Evolutionary conservation across 2,329 filamentous ascomycete species (phyloP).

Genomic region (Aureobasidium leucospermi): DNA sequence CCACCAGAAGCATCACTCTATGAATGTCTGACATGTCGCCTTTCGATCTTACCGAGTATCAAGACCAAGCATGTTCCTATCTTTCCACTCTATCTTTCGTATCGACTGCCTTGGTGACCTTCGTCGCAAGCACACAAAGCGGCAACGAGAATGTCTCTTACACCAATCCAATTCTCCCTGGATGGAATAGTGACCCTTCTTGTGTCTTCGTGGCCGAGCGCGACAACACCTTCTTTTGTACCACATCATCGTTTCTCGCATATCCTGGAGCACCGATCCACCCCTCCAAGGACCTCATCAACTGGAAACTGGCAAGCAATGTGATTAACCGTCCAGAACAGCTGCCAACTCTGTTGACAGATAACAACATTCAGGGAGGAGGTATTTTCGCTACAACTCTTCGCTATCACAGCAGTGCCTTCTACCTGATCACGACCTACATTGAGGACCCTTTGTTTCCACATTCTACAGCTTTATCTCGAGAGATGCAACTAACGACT

Average conservation of each 20-base stretch:
- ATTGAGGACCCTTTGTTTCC: constrained; percentile 5
- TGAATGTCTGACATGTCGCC: too few relatives aligned
- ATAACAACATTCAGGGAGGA: constrained; percentile 28
- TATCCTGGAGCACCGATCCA: constrained; percentile 42
- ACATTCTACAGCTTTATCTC: constrained; percentile 40
- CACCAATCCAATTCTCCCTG: constrained; percentile 41
- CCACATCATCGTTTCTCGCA: constrained; percentile 37
- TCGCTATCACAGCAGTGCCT: constrained; percentile 32
- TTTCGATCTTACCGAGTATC: too few relatives aligned
- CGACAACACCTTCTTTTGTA: constrained; percentile 38
- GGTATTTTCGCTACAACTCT: constrained; percentile 37
- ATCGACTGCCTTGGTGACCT: too few relatives aligned
- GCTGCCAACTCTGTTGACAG: constrained; percentile 28
- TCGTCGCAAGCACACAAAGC: too few relatives aligned
- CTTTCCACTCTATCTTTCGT: too few relatives aligned
- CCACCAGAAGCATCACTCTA: too few relatives aligned
- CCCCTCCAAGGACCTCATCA: constrained; percentile 35
- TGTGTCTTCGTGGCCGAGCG: constrained; percentile 34
- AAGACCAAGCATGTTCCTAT: too few relatives aligned
- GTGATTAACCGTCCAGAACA: constrained; percentile 30
- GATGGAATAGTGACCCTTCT: constrained; percentile 41
- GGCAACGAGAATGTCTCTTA: constrained; percentile 15
- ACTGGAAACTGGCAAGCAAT: constrained; percentile 35
- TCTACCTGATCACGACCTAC: constrained; percentile 32
- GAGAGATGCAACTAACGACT: constrained; percentile 34